phyloP scores from a whole-genome alignment of 2,329 filamentous ascomycete genomes.

The Ceratocystis huliohia region DNA sequence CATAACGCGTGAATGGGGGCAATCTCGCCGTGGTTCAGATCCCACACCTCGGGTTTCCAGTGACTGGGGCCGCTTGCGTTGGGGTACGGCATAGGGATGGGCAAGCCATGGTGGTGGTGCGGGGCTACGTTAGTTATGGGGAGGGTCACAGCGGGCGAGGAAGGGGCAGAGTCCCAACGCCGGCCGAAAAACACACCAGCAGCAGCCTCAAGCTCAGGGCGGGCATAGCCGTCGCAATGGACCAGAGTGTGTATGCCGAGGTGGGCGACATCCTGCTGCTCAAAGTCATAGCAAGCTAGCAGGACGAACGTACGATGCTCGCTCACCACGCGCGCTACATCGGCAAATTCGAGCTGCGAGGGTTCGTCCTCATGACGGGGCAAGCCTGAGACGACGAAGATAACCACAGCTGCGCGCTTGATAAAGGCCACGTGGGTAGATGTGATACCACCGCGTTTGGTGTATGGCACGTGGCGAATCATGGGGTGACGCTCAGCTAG shows the following conservation, averaged over 20 bases:
- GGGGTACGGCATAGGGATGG: slow-evolving; percentile 2
- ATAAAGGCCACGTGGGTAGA: slow-evolving; percentile 51
- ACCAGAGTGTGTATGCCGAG: slow-evolving; percentile 40
- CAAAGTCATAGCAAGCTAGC: slow-evolving; percentile 38
- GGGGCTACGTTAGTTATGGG: slow-evolving; percentile 8
- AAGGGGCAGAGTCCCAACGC: slow-evolving; percentile 17
- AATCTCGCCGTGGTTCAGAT: slow-evolving; percentile 30
- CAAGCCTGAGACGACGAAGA: slow-evolving; percentile 46
- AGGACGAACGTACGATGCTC: slow-evolving; percentile 40
- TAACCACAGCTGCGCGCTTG: slow-evolving; percentile 42
- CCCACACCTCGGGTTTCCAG: slow-evolving; percentile 35
- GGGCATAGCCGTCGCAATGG: slow-evolving; percentile 37
- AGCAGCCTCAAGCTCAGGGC: slow-evolving; percentile 36
- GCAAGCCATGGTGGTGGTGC: slow-evolving; percentile 13
- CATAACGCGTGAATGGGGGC: slow-evolving; percentile 35
- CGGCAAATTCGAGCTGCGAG: slow-evolving; percentile 41
- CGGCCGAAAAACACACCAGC: slow-evolving; percentile 42
- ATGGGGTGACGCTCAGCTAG: slow-evolving; percentile 46
- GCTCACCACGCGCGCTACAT: slow-evolving; percentile 31
- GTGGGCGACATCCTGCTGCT: slow-evolving; percentile 31
- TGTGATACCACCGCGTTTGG: slow-evolving; percentile 50
- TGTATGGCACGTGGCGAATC: slow-evolving; percentile 61
- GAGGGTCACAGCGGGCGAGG: slow-evolving; percentile 10
- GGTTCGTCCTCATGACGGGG: slow-evolving; percentile 35
- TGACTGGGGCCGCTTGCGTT: slow-evolving; percentile 6